phyloP scores from a whole-genome alignment of 345 rosid species.

The Ailanthus altissimus region DNA sequence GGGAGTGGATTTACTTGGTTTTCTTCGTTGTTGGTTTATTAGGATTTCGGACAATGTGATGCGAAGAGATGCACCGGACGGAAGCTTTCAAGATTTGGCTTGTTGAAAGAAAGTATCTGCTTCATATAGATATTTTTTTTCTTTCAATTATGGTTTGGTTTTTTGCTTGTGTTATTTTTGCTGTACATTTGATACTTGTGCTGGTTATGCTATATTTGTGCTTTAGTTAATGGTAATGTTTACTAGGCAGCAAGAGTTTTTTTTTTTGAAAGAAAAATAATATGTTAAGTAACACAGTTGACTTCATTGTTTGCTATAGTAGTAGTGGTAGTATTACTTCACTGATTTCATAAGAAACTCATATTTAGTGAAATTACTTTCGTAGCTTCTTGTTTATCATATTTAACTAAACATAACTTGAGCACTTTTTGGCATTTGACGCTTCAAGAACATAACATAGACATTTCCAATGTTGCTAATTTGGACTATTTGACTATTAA shows the following conservation, averaged over 20 bases:
- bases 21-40: slow-evolving; percentile 23
- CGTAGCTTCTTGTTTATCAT: not conserved
- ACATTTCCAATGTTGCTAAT: slow-evolving; percentile 1
- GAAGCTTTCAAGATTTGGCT: slow-evolving; percentile 81
- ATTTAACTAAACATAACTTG: not conserved
- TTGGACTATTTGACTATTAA: slow-evolving; percentile 12
- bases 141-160: slow-evolving; percentile 4
- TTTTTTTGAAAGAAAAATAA: not conserved
- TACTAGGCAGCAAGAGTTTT: not conserved
- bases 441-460: not conserved
- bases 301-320: not conserved
- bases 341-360: not conserved
- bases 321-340: not conserved
- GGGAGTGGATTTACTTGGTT: slow-evolving; percentile 11
- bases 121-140: not conserved
- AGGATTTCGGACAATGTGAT: slow-evolving; percentile 98
- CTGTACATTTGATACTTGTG: not conserved
- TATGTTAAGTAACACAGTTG: not conserved
- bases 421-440: not conserved
- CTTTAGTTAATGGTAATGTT: not conserved
- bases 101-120: slow-evolving; percentile 85
- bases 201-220: not conserved
- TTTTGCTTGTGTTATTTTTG: not conserved
- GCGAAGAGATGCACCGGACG: slow-evolving; percentile 97
- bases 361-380: not conserved